These are phyloP conservation scores for Cyberlindnera mycetangii DNA, from an alignment of 805 yeast species.

Conservation along the genomic window DNA sequence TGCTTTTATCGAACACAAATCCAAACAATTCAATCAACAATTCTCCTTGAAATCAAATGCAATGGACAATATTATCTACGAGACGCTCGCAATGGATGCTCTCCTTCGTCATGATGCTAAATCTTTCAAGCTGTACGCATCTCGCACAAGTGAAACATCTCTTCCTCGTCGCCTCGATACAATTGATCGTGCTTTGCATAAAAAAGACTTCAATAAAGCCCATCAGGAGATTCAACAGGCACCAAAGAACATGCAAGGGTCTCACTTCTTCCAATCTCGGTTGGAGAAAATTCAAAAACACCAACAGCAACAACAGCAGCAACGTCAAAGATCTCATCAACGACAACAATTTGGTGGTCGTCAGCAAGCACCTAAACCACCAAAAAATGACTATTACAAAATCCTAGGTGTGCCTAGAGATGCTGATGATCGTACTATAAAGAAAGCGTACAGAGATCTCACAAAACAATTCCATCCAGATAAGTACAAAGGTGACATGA, in stretches of 20 bases:
- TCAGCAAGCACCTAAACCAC: conserved; percentile 28
- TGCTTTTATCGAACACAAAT: conserved; percentile 18
- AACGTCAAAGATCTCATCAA: conserved; percentile 38
- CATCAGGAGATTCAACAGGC: conserved; percentile 36
- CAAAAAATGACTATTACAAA: conserved; percentile 73
- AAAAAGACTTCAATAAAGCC: conserved; percentile 36
- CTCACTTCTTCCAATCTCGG: conserved; percentile 32
- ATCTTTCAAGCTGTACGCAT: conserved; percentile 30
- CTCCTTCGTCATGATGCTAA: conserved; percentile 30
- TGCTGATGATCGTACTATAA: conserved; percentile 71
- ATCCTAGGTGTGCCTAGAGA: conserved; percentile 61
- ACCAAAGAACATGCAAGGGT: conserved; percentile 37
- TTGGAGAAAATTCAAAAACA: conserved; percentile 26
- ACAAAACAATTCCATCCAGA: conserved; percentile 90
- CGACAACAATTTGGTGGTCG: conserved; percentile 29
- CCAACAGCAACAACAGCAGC: conserved; percentile 44
- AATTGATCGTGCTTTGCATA: conserved; percentile 33
- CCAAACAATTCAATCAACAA: conserved; percentile 19
- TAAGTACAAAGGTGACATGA: conserved; percentile 69
- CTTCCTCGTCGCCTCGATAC: conserved; percentile 32
- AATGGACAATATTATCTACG: conserved; percentile 32
- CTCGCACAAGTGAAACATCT: conserved; percentile 16
- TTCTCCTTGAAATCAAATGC: conserved; percentile 20
- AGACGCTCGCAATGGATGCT: conserved; percentile 40
- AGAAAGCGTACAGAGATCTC: conserved; percentile 74